phyloP scores from a whole-genome alignment of 768 basidiomycete genomes.

The Hemileccinum impolitum region DNA sequence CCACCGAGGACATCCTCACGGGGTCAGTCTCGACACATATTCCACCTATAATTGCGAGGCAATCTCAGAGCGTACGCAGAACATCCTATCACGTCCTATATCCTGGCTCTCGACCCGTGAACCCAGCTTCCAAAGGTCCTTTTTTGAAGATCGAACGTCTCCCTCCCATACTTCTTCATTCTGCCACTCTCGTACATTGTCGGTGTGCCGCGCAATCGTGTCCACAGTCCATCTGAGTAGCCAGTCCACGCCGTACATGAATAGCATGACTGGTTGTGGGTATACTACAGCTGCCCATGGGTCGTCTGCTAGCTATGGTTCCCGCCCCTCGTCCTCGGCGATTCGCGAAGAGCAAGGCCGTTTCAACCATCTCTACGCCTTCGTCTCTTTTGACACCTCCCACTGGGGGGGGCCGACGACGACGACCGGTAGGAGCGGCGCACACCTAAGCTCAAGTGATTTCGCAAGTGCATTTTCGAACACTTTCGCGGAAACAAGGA shows the following conservation, averaged over 20 bases:
- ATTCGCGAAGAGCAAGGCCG: slow-evolving; percentile 41
- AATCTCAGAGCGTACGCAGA: slow-evolving; percentile 78
- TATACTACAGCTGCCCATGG: slow-evolving; percentile 33
- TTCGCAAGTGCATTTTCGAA: slow-evolving; percentile 37
- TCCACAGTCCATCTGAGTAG: slow-evolving; percentile 30
- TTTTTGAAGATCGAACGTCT: slow-evolving; percentile 60
- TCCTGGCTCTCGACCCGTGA: slow-evolving; percentile 35
- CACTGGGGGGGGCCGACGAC: slow-evolving; percentile 31
- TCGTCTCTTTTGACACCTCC: slow-evolving; percentile 51
- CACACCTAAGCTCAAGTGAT: slow-evolving; percentile 36
- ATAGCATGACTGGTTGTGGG: slow-evolving; percentile 34
- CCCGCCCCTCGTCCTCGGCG: slow-evolving; percentile 48
- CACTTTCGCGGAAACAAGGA: slow-evolving; percentile 38
- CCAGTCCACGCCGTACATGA: slow-evolving; percentile 40
- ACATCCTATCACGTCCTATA: slow-evolving; percentile 54
- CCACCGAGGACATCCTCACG: slow-evolving; percentile 61
- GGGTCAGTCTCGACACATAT: slow-evolving; percentile 45
- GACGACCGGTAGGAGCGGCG: slow-evolving; percentile 23
- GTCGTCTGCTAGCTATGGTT: slow-evolving; percentile 31
- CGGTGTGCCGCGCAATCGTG: slow-evolving; percentile 42
- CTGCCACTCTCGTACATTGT: slow-evolving; percentile 52
- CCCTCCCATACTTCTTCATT: slow-evolving; percentile 34
- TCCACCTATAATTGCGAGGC: slow-evolving; percentile 40
- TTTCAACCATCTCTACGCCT: slow-evolving; percentile 30
- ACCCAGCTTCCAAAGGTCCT: slow-evolving; percentile 44